Evolutionary conservation across 2,329 filamentous ascomycete species (phyloP).

Genomic region (Gremmenia infestans): DNA sequence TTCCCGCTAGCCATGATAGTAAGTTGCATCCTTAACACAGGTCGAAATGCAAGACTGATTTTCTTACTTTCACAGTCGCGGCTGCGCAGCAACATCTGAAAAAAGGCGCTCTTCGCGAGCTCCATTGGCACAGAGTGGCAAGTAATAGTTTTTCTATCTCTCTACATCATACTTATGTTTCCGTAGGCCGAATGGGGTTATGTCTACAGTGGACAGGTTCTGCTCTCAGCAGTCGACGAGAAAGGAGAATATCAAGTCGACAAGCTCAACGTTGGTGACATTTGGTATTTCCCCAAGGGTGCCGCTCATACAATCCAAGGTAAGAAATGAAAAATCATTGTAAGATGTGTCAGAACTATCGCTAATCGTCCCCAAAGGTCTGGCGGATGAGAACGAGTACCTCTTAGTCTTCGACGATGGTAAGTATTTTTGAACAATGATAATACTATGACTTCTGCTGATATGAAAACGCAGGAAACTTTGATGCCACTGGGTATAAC

Average conservation of each 20-base stretch:
- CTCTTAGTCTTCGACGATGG: slow-evolving; percentile 62
- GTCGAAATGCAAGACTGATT: too few species aligned
- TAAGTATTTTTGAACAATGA: background rate
- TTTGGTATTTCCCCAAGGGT: slow-evolving; percentile 67
- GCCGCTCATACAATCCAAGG: slow-evolving; percentile 57
- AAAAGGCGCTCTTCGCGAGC: slow-evolving; percentile 60
- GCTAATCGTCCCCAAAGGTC: slow-evolving; percentile 28
- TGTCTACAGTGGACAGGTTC: slow-evolving; percentile 52
- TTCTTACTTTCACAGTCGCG: slow-evolving; percentile 35
- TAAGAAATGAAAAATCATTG: background rate
- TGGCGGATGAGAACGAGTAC: slow-evolving; percentile 63
- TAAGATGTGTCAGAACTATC: background rate
- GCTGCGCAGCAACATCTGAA: slow-evolving; percentile 64
- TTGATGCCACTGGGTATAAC: slow-evolving; percentile 47
- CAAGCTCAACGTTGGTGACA: slow-evolving; percentile 55
- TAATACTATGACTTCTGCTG: background rate
- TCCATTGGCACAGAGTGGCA: slow-evolving; percentile 65
- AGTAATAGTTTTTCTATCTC: slow-evolving; percentile 22
- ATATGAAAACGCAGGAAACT: slow-evolving; percentile 39
- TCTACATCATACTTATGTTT: background rate
- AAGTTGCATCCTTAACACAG: too few species aligned
- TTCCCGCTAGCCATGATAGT: slow-evolving; percentile 58
- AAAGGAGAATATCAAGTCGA: slow-evolving; percentile 51
- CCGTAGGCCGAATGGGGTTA: slow-evolving; percentile 61
- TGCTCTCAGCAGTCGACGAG: slow-evolving; percentile 58